Conservation (phyloP, 83 land plant genomes). For the Picea mariana region DNA sequence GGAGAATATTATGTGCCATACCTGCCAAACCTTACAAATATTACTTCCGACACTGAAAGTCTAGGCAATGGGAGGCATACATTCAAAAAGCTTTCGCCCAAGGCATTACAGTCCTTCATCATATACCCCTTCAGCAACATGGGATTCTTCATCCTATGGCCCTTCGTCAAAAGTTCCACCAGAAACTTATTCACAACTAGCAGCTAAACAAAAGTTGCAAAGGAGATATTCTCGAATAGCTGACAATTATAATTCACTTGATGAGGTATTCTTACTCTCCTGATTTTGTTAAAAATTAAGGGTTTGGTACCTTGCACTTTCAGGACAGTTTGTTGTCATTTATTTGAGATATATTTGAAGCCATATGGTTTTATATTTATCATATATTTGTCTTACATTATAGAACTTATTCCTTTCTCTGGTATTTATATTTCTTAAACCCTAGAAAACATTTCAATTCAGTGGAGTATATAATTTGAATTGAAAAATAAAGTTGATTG, state of each 20-base stretch:
- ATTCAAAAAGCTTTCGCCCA: conserved; percentile 2
- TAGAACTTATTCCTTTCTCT: too few species aligned
- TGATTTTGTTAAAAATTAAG: background rate
- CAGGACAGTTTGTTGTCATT: background rate
- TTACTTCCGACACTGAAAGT: background rate
- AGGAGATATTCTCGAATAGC: conserved; percentile 16
- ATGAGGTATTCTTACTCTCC: background rate
- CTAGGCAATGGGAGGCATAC: conserved; percentile 15
- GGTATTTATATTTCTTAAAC: too few species aligned
- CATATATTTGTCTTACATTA: too few species aligned
- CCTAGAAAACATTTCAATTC: too few species aligned
- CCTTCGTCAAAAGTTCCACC: too few species aligned
- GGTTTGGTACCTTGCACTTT: background rate
- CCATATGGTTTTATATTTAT: background rate
- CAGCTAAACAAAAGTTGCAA: conserved; percentile 12
- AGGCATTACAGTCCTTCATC: background rate
- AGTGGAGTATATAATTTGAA: too few species aligned
- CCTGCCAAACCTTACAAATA: background rate
- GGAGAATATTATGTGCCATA: too few species aligned
- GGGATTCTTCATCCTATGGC: too few species aligned
- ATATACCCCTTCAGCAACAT: background rate
- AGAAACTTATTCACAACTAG: background rate
- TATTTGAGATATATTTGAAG: background rate
- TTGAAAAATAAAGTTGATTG: too few species aligned
- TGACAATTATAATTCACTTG: conserved; percentile 19